phyloP scores from a whole-genome alignment of 2,329 filamentous ascomycete species.

The Stachybotrys chartarum region DNA sequence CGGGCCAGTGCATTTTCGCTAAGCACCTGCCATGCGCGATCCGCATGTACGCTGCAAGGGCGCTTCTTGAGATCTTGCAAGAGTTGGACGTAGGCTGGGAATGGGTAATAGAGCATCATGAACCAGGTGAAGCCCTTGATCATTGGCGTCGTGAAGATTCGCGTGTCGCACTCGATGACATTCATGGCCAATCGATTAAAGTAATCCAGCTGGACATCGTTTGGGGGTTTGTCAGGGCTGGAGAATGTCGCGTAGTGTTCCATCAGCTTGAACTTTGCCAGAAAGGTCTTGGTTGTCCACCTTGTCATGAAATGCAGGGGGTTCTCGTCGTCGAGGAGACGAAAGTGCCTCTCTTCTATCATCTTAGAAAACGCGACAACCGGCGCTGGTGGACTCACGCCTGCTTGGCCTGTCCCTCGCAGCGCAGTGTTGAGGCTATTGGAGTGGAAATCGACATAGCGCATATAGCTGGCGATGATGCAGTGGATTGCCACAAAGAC shows the following conservation, averaged over 20 bases:
- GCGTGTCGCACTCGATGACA: constrained; percentile 30
- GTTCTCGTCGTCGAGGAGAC: constrained; percentile 27
- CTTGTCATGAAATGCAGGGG: constrained; percentile 33
- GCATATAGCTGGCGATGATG: neutral
- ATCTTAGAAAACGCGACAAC: neutral
- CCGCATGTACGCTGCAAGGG: constrained; percentile 12
- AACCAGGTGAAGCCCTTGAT: constrained; percentile 30
- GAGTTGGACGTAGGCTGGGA: constrained; percentile 32
- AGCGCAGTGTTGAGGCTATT: neutral
- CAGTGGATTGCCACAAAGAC: neutral
- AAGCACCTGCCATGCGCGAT: constrained; percentile 18
- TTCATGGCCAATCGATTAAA: constrained; percentile 21
- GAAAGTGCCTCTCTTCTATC: constrained; percentile 14
- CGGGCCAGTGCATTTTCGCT: neutral
- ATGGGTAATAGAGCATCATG: constrained; percentile 26
- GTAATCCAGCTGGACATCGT: constrained; percentile 18
- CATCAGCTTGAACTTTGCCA: constrained; percentile 43
- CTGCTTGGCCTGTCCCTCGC: neutral
- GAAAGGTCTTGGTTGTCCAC: constrained; percentile 27
- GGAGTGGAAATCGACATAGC: neutral
- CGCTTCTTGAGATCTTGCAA: constrained; percentile 22
- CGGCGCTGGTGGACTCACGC: neutral
- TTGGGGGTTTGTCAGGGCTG: constrained; percentile 10
- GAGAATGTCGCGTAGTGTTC: constrained; percentile 33
- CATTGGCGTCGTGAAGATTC: constrained; percentile 19